phyloP scores from a whole-genome alignment of 2,329 filamentous ascomycete genomes.

The Amesomyces nigricolor region DNA sequence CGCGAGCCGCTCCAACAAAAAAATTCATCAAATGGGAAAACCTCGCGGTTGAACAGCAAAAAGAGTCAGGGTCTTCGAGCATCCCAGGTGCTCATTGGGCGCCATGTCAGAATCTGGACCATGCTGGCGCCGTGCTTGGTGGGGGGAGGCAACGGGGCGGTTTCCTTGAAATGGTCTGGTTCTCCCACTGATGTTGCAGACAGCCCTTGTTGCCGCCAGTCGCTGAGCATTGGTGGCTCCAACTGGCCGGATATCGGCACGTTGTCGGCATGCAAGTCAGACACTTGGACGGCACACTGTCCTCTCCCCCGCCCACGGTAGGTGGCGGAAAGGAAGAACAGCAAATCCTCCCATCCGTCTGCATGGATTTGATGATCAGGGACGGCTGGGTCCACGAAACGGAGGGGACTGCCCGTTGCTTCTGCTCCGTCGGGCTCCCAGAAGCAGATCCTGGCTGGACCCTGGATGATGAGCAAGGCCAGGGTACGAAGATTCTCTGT shows the following conservation, averaged over 20 bases:
- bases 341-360: background rate
- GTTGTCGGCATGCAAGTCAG: background rate
- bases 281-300: background rate
- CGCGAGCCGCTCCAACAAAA: background rate
- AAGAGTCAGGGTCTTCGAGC: background rate
- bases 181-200: background rate
- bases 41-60: background rate
- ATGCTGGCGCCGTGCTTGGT: background rate
- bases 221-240: constrained; percentile 6
- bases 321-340: background rate
- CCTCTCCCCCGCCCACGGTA: background rate
- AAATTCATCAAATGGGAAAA: background rate
- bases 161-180: constrained; percentile 2
- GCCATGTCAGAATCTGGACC: background rate
- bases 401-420: background rate
- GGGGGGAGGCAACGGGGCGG: background rate
- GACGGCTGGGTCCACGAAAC: background rate
- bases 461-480: background rate
- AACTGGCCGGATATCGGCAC: constrained; percentile 23
- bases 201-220: background rate
- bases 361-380: background rate
- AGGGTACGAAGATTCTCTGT: background rate
- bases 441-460: background rate
- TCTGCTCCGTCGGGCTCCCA: background rate
- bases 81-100: background rate